Conservation (phyloP, 1,284 basidiomycete genomes). For the Heliocybe sulcata region DNA sequence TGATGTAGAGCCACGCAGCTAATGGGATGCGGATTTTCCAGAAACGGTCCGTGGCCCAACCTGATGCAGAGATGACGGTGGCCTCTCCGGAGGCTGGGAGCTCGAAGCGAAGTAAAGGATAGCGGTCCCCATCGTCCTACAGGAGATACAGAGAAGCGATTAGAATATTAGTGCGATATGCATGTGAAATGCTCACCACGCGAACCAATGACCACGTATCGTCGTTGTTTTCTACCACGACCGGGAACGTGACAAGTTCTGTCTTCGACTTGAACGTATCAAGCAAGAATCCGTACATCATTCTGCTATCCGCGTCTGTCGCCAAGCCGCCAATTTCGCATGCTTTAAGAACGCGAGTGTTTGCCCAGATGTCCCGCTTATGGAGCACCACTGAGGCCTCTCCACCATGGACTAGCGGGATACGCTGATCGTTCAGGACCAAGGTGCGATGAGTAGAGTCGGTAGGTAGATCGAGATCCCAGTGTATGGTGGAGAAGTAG, state of each 20-base stretch:
- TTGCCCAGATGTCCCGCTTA: not conserved
- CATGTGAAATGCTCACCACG: no score
- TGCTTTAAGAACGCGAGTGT: not conserved
- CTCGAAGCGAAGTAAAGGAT: no score
- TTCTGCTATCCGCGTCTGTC: not conserved
- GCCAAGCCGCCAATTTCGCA: not conserved
- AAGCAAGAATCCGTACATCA: not conserved
- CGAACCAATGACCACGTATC: not conserved
- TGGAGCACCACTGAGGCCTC: not conserved
- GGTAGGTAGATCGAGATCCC: not conserved
- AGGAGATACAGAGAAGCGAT: no score
- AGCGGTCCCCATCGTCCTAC: no score
- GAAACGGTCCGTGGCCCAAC: not conserved
- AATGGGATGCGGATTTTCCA: not conserved
- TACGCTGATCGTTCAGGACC: not conserved
- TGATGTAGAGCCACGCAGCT: not conserved
- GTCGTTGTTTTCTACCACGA: not conserved
- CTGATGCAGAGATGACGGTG: not conserved
- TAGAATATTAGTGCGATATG: not conserved
- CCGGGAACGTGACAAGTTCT: not conserved
- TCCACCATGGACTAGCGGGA: not conserved
- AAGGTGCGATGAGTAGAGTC: not conserved
- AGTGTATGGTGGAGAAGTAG: not conserved
- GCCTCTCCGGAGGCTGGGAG: no score
- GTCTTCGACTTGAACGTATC: not conserved